Base-by-base conservation (phyloP, 768 basidiomycete genomes). In the Boletus sp. region DNA sequence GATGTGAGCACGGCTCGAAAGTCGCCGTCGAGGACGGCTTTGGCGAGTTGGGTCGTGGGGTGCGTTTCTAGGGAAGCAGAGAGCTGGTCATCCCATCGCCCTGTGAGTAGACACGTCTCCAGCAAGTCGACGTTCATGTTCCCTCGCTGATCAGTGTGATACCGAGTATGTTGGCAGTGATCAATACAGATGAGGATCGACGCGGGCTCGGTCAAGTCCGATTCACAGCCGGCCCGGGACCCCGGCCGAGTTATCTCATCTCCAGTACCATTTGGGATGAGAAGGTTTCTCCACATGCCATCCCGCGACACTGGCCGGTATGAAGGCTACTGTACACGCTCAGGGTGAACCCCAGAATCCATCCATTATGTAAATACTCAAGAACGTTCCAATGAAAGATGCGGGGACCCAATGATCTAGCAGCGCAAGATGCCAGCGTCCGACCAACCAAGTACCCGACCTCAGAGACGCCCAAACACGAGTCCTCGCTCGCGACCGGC, bases 91-190 rank as follows among this genome's bases (percentile, higher is more conserved):
- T 76, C 68, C 79, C 79, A 80, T 39, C 61, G 64, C 2, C 84
- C 85, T 39, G 67, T 68, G n/a, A 90, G 69, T 19, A 90, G 72
- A 35, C 79, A 76, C 59, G 75, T 82, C 69, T 90, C 82, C 53
- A 87, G 64, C 40, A 52, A 30, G 15, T 64, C 64, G 32, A 59
- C 39, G 39, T 69, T 38, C 53, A 69, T 66, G 44, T 25, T 25
- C 25, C 25, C 33, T 23, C 29, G 38, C 37, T 49, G 39, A 53
- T 48, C 50, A 42, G 47, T 38, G 34, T 38, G 34, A 43, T 29
- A 25, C 50, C 37, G 13, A 38, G 33, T 29, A 39, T 32, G 40
- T 29, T 14, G 27, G 13, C 1, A 9, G 43, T 23, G 30, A 39
- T 58, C 51, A 39, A 39, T 32, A 29, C 43, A 59, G 51, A 47